phyloP scores from a whole-genome alignment of 2,329 filamentous ascomycete species.

The Acephala macrosclerotiorum region DNA sequence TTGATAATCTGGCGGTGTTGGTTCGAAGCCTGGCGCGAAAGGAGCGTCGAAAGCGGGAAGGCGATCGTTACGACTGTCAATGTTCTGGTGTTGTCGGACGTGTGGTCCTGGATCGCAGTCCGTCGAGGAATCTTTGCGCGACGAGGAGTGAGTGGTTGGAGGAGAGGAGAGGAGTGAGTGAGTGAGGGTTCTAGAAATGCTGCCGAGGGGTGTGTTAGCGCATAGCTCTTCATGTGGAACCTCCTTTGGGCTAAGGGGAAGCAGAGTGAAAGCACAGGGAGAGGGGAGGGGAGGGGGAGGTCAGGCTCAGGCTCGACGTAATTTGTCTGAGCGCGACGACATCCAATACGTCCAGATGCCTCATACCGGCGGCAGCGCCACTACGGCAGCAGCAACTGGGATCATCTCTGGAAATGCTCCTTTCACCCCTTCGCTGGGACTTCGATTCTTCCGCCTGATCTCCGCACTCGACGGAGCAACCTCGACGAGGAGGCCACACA shows the following conservation, averaged over 20 bases:
- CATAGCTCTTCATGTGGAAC: neutral
- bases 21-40: neutral
- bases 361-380: neutral
- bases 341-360: neutral
- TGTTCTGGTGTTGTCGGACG: neutral
- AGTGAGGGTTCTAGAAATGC: neutral
- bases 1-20: neutral
- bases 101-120: neutral
- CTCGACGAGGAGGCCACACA: neutral
- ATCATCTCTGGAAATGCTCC: neutral
- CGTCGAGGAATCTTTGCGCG: neutral
- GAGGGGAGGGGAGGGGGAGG: neutral
- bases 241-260: neutral
- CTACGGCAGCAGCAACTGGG: neutral
- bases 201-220: neutral
- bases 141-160: neutral
- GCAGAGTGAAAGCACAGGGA: neutral
- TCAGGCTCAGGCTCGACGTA: neutral
- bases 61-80: neutral
- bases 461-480: constrained; percentile 4
- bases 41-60: neutral
- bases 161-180: neutral
- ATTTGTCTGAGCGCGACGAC: no score
- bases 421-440: neutral
- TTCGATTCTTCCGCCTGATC: neutral